Base-by-base conservation (phyloP, 169 alveolate genomes). In the Babesia sp. region DNA sequence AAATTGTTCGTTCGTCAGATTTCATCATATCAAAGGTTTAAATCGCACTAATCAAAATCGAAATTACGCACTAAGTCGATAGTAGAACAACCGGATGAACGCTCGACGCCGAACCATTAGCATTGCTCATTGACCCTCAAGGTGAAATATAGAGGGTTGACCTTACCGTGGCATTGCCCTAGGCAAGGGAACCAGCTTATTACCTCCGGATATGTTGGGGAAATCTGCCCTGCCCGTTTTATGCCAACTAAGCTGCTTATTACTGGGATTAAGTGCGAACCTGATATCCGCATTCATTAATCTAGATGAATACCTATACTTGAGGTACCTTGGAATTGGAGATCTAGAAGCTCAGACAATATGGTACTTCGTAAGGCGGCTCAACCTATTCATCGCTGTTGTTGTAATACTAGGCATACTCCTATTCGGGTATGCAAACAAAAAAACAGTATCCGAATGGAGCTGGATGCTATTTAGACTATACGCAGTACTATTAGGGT, bases 201-300 rank as follows among this genome's bases (percentile, higher is more conserved):
- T n/a, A n/a, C n/a, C n/a, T n/a, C 9, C 41, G 39, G 26, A 64
- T 45, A 64, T 64, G 74, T 64, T 64, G 34, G 74, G 48, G 37
- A 48, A 34, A n/a, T 50, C 9, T 16, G 55, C 48, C 4, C 20
- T 24, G 42, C 18, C 22, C 28, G 8, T 1, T 11, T 41, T 50
- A 20, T 64, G 48, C 42, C 51, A 78, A 20, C 39, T 78, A 44
- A 69, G 70, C 50, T 78, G 71, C 46, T 55, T 78, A 31, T 44
- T 78, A 7, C 60, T 78, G 44, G 86, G 86, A 9, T 20, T 78
- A 22, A 48, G 86, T 31, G 44, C 86, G 26, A 44, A 51, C 14
- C 54, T 78, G 20, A 7, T 67, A 8, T n/a, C 24, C 44, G 34
- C 86, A 20, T 29, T 78, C 37, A 16, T 46, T 6, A 55, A 78